These are phyloP conservation scores for Cladophialophora yegresii DNA, from an alignment of 2,329 filamentous ascomycete genomes.

Conservation along the genomic window DNA sequence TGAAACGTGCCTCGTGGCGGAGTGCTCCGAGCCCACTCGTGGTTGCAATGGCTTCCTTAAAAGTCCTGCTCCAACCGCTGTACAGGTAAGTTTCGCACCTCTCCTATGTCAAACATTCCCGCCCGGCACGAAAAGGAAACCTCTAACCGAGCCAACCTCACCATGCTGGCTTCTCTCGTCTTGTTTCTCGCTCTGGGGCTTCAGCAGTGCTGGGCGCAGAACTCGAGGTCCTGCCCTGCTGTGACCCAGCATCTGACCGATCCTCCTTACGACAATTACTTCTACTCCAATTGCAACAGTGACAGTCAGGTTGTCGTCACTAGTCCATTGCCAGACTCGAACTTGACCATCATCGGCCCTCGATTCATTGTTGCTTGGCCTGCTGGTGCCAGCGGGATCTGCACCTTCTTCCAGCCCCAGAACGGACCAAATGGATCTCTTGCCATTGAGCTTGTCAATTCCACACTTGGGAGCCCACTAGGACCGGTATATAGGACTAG, in stretches of 20 bases:
- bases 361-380: slow-evolving; percentile 66
- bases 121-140: not conserved
- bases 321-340: slow-evolving; percentile 56
- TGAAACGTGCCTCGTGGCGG: not conserved
- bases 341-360: slow-evolving; percentile 58
- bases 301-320: slow-evolving; percentile 63
- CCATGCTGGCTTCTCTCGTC: slow-evolving; percentile 30
- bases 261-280: slow-evolving; percentile 65
- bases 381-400: slow-evolving; percentile 64
- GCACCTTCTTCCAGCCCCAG: slow-evolving; percentile 58
- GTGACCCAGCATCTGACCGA: slow-evolving; percentile 54
- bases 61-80: not conserved
- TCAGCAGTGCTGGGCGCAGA: slow-evolving; percentile 29
- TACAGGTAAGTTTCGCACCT: not conserved
- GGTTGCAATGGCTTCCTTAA: slow-evolving; percentile 11
- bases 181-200: slow-evolving; percentile 30
- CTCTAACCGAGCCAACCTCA: slow-evolving; percentile 23
- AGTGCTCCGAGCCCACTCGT: not conserved
- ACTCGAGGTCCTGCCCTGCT: slow-evolving; percentile 37
- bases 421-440: slow-evolving; percentile 58
- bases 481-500: slow-evolving; percentile 48
- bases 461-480: slow-evolving; percentile 50
- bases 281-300: slow-evolving; percentile 65
- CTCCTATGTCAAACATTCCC: not conserved
- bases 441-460: slow-evolving; percentile 56